Evolutionary conservation across 768 basidiomycete genomes (phyloP).

Genomic region (Brasilioporus rufonigricans): DNA sequence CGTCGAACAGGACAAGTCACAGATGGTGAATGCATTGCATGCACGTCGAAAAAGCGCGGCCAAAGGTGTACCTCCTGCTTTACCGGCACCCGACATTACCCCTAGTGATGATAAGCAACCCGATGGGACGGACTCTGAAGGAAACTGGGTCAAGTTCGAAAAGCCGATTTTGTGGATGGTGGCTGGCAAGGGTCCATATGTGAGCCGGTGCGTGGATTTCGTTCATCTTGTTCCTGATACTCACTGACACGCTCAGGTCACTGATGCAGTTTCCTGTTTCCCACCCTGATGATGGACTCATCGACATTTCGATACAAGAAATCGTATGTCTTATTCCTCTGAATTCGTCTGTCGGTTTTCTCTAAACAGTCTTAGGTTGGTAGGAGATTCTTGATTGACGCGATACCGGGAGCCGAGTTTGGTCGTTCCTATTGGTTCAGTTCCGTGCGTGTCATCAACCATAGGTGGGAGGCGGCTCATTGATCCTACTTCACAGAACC

Average conservation of each 20-base stretch:
- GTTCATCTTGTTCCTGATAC: background rate
- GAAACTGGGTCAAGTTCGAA: conserved; percentile 71
- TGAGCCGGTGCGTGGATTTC: conserved; percentile 47
- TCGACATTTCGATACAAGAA: conserved; percentile 69
- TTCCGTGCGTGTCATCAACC: conserved; percentile 41
- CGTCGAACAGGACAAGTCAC: conserved; percentile 65
- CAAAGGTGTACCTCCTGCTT: conserved; percentile 7
- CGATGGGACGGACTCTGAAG: conserved; percentile 34
- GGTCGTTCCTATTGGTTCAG: conserved; percentile 64
- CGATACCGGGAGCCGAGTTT: conserved; percentile 57
- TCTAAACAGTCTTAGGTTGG: conserved; percentile 20
- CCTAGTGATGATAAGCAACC: conserved; percentile 11
- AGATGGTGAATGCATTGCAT: conserved; percentile 57
- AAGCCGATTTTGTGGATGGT: conserved; percentile 68
- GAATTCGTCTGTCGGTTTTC: background rate
- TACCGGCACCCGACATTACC: conserved; percentile 11
- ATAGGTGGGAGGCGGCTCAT: background rate
- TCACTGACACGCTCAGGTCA: conserved; percentile 41
- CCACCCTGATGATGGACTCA: conserved; percentile 71
- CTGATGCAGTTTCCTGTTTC: conserved; percentile 85
- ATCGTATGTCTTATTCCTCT: conserved; percentile 39
- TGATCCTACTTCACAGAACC: conserved; percentile 43
- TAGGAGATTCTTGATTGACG: conserved; percentile 49
- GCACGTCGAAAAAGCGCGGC: conserved; percentile 33
- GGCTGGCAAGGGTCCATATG: conserved; percentile 79